A percentile compares a stretch with the other conserved stretches of the same genome.
Conservation (phyloP, 306 rosid genomes). For the Clitoria ternatea region DNA sequence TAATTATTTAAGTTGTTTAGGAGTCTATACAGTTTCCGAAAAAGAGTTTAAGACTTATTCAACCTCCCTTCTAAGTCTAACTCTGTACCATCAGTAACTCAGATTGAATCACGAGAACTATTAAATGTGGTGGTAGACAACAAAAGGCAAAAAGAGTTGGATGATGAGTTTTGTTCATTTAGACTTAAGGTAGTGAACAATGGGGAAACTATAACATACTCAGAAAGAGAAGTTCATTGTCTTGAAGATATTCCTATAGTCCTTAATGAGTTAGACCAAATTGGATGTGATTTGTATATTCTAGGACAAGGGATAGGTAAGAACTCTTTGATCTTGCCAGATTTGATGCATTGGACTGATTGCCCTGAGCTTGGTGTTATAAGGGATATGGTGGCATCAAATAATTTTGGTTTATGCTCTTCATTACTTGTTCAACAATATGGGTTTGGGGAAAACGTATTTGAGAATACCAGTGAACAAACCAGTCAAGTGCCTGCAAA, state of each 20-base stretch:
- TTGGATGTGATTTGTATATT: conserved; percentile 38
- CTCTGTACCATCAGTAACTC: no score
- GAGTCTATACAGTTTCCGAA: no score
- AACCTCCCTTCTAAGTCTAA: no score
- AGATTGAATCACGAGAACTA: background rate
- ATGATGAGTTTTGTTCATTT: conserved; percentile 43
- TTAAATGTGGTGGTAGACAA: background rate
- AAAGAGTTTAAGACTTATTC: no score
- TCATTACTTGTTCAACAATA: conserved; percentile 33
- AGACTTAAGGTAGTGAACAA: conserved; percentile 15
- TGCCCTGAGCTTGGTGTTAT: conserved; percentile 50
- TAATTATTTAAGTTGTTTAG: no score
- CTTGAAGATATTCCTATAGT: conserved; percentile 24
- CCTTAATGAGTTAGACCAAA: conserved; percentile 25
- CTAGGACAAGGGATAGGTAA: conserved; percentile 40
- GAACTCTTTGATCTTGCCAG: background rate
- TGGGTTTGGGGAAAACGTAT: conserved; percentile 27
- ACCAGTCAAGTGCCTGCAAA: background rate
- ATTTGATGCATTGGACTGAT: conserved; percentile 35
- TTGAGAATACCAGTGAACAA: background rate
- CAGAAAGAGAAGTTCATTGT: conserved; percentile 24
- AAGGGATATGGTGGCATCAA: conserved; percentile 47
- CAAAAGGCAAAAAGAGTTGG: conserved; percentile 30
- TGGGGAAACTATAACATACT: conserved; percentile 23
- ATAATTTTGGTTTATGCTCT: conserved; percentile 28